These are phyloP conservation scores for Hypoxylon fuscum DNA, from an alignment of 495 filamentous ascomycete genomes.

Conservation along the genomic window DNA sequence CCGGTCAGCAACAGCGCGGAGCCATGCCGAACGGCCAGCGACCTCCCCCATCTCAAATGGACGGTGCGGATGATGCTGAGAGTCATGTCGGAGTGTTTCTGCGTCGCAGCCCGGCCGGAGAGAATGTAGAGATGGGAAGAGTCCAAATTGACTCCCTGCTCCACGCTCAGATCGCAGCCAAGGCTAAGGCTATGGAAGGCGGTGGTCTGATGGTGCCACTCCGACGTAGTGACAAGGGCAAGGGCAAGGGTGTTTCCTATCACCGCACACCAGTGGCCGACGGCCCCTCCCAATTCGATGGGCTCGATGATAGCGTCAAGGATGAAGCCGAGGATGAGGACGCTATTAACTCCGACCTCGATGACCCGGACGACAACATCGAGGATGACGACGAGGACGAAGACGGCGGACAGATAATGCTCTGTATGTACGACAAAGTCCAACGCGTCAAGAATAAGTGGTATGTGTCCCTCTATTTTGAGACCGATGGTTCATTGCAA, in stretches of 20 bases:
- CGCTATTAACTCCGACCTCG: slow-evolving; percentile 98
- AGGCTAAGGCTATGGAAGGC: slow-evolving; percentile 75
- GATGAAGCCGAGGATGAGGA: slow-evolving; percentile 84
- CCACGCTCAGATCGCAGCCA: slow-evolving; percentile 71
- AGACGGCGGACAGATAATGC: slow-evolving; percentile 85
- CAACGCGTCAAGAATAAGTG: slow-evolving; percentile 99
- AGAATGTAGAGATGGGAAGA: slow-evolving; percentile 56
- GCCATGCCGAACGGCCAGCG: slow-evolving; percentile 51
- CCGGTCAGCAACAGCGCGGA: slow-evolving; percentile 51
- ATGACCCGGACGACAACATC: slow-evolving; percentile 88
- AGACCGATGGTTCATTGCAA: not conserved
- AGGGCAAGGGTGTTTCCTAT: slow-evolving; percentile 33
- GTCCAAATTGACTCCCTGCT: slow-evolving; percentile 68
- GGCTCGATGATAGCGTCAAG: slow-evolving; percentile 68
- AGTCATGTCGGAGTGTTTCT: slow-evolving; percentile 64
- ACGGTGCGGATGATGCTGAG: slow-evolving; percentile 72
- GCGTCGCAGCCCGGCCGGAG: slow-evolving; percentile 51
- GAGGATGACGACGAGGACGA: slow-evolving; percentile 85
- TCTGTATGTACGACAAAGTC: slow-evolving; percentile 99
- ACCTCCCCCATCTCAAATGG: slow-evolving; percentile 67
- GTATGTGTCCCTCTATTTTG: slow-evolving; percentile 51
- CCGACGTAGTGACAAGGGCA: slow-evolving; percentile 52
- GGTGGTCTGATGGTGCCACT: slow-evolving; percentile 84
- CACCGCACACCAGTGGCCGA: slow-evolving; percentile 33
- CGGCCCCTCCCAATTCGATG: slow-evolving; percentile 69